A percentile compares a stretch with the other conserved stretches of the same genome.
Conservation (phyloP, 768 basidiomycete genomes). For the Tylopilus plumbeoviolaceoides region DNA sequence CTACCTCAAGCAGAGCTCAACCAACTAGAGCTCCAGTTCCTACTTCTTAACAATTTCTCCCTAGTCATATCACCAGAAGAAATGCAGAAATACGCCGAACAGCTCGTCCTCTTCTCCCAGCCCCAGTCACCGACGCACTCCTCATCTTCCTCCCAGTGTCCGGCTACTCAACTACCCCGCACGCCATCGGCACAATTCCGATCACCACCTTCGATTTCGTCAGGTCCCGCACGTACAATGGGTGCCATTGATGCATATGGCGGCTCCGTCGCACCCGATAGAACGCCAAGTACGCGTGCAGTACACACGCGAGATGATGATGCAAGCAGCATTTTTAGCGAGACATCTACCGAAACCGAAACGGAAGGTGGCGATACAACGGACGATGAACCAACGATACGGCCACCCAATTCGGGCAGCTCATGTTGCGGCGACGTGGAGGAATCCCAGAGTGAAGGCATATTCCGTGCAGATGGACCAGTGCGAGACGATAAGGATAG, state of each 20-base stretch:
- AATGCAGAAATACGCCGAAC: constrained; percentile 93
- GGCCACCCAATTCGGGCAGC: constrained; percentile 42
- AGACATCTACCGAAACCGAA: constrained; percentile 45
- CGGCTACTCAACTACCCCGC: constrained; percentile 17
- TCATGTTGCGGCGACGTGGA: constrained; percentile 38
- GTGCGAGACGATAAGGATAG: constrained; percentile 22
- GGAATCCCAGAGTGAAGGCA: constrained; percentile 31
- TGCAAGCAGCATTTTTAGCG: constrained; percentile 33
- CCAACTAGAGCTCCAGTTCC: constrained; percentile 94
- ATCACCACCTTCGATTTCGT: constrained; percentile 12
- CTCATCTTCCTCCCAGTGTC: constrained; percentile 19
- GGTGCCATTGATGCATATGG: constrained; percentile 53
- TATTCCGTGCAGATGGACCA: constrained; percentile 20
- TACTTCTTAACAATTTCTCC: constrained; percentile 92
- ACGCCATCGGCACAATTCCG: constrained; percentile 18
- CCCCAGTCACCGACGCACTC: constrained; percentile 37
- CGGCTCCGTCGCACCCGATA: constrained; percentile 35
- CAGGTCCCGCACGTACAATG: constrained; percentile 47
- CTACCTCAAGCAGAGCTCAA: constrained; percentile 90
- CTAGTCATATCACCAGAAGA: constrained; percentile 84
- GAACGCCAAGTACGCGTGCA: constrained; percentile 26
- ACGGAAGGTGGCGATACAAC: constrained; percentile 58
- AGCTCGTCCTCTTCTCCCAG: constrained; percentile 71
- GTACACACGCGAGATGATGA: constrained; percentile 28
- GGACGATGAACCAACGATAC: constrained; percentile 82